Evolutionary conservation across 495 filamentous ascomycete species (phyloP).

Genomic region (Chaetomium tenue): DNA sequence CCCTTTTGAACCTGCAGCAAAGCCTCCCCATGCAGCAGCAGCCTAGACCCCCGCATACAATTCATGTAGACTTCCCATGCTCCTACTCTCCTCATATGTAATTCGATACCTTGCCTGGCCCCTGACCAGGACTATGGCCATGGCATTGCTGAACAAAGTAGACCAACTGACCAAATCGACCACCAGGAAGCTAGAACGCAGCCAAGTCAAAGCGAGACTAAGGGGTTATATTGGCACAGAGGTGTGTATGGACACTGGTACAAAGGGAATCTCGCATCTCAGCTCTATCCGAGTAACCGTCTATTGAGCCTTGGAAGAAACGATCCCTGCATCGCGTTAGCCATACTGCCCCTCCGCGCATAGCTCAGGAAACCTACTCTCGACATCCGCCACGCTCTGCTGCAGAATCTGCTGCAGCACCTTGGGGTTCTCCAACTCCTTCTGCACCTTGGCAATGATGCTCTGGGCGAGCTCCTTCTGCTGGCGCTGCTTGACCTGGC

Average conservation of each 20-base stretch:
- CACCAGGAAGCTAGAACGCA: neutral
- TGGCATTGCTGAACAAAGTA: neutral
- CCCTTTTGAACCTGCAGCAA: neutral
- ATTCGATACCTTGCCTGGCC: neutral
- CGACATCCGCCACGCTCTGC: conserved; percentile 92
- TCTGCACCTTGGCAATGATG: conserved; percentile 93
- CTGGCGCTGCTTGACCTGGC: conserved; percentile 96
- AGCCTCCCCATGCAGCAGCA: neutral
- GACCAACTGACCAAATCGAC: neutral
- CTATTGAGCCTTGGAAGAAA: conserved; percentile 56
- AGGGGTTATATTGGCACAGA: conserved; percentile 44
- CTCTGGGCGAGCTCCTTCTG: conserved; percentile 90
- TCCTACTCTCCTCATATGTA: neutral
- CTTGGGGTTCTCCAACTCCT: conserved; percentile 97
- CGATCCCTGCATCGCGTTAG: conserved; percentile 48
- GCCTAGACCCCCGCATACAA: too few relatives aligned
- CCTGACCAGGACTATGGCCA: neutral
- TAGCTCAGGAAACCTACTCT: conserved; percentile 66
- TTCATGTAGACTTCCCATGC: too few relatives aligned
- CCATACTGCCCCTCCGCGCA: neutral
- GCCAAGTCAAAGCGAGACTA: conserved; percentile 18
- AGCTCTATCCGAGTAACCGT: conserved; percentile 40
- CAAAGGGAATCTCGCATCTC: conserved; percentile 47
- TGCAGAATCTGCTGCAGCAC: conserved; percentile 89
- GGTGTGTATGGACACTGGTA: conserved; percentile 44